Evolutionary conservation across 768 basidiomycete species (phyloP), one percentile per base, ranked within the genome.

Genomic region (Crepidotus variabilis): DNA sequence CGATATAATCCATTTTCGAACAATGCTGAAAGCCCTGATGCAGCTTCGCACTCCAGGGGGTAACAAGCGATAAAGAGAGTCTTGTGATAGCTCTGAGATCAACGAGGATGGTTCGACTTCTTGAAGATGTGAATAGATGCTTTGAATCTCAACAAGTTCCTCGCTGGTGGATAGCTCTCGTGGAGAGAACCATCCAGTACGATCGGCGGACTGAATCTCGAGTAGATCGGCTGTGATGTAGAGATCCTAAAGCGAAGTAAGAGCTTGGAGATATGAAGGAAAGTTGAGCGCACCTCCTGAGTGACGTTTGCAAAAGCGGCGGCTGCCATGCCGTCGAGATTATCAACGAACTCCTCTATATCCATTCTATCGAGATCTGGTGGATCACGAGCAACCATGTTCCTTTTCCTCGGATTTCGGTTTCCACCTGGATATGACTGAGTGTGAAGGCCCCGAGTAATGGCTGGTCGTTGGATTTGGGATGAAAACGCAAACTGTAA

Each of bases 191-290:
- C 92, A 94, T 2, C 88, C 92, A 1, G 82, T 86, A 32, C 85
- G 82, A 66, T 94, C 92, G 14, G 83, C 81, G 1, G 82, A 85
- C 68, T 94, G 92, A 0, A 90, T 82, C 68, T 94, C 92, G 9
- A 94, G 77, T 16, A 92, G 70, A 67, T 94, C 92, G 4, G 85
- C 82, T 6, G 88, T 85, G 45, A 86, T 75, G 62, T 90, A 87
- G 35, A 94, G 74, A 70, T 93, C 91, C 89, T 92, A 51, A 6
- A 60, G 33, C 14, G 13, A 52, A 9, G 49, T 20, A 57, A 22
- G 54, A 16, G 63, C 45, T 55, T 39, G 23, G 33, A 24, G 22
- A 50, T 52, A 57, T 6, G 21, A 33, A 14, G 47, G 14, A 28
- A 47, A 45, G 13, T 24, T 45, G 46, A 28, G 52, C 73, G 57